Base-by-base conservation (phyloP, 352 stramenopile genomes). In the Pilasporangium apinafurcum region DNA sequence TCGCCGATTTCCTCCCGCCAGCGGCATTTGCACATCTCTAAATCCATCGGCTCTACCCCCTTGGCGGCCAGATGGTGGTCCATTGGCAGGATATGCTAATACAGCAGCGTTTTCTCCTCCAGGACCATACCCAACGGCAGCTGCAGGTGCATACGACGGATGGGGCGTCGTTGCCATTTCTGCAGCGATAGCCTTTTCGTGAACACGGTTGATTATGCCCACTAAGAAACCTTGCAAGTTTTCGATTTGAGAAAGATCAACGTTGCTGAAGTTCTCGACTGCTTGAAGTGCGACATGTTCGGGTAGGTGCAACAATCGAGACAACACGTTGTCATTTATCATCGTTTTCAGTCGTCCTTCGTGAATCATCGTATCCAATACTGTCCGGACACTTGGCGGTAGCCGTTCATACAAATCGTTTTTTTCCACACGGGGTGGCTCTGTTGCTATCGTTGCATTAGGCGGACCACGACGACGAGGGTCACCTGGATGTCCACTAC, bases 151-250 rank as follows among this genome's bases (percentile, higher is more conserved):
- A 29, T 32, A 26, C 27, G 13, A 17, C 12, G 24, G 21, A 36
- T 32, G 21, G 13, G 7, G 39, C 24, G n/a, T 37, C 30, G 0
- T 12, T 22, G 16, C 32, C 34, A 17, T 62, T 30, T 75, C 62
- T 1, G 67, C 59, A 0, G 58, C 44, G 49, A 72, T 63, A 9
- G 59, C 49, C 41, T 80, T 81, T 36, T 90, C 80, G 18, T 87
- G 73, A 9, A 90, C 74, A 34, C 77, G 77, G 38, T 87, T 90
- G 57, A 92, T 87, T 42, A 92, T 92, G 21, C 80, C 80, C 4
- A 90, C 72, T 2, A 92, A 59, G 51, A 92, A 92, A 12, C 75
- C 75, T 46, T 90, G 68, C 20, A 90, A 40, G 48, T 89, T 89
- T n/a, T 68, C 62, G 25, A 92, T 66, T 25, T 84, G 69, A n/a